A percentile compares a stretch with the other conserved stretches of the same genome.
Evolutionary conservation across 306 rosid species (phyloP).

Genomic region (Crataegus laevigata): DNA sequence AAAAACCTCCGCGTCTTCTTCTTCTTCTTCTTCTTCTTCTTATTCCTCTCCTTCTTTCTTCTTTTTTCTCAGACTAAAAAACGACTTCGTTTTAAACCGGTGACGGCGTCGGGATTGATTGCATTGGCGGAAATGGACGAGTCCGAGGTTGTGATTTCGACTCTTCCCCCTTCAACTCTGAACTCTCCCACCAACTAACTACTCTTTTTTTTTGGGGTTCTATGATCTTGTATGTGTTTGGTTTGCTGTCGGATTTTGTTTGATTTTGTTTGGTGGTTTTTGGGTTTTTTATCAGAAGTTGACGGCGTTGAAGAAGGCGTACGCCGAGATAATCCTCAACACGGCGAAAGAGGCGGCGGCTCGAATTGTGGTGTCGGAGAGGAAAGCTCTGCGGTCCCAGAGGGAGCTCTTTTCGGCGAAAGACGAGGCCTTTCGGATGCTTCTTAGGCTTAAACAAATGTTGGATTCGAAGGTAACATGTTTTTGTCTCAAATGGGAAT

Average conservation of each 20-base stretch:
- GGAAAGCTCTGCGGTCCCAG: constrained; percentile 46
- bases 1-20: constrained; percentile 34
- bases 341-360: constrained; percentile 85
- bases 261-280: neutral
- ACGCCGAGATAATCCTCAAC: constrained; percentile 71
- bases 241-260: neutral
- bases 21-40: constrained; percentile 7
- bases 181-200: neutral
- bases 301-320: constrained; percentile 78
- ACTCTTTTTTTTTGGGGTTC: neutral
- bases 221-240: constrained; percentile 15
- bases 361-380: constrained; percentile 66
- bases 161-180: neutral
- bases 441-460: constrained; percentile 66
- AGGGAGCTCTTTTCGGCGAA: constrained; percentile 49
- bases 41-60: neutral
- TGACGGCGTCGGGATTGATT: neutral
- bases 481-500: neutral
- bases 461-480: constrained; percentile 61
- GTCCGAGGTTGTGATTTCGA: constrained; percentile 35
- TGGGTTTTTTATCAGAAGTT: constrained; percentile 46
- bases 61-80: neutral
- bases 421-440: constrained; percentile 67
- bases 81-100: constrained; percentile 2
- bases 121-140: constrained; percentile 35